Percentiles rank a stretch among this genome's conserved stretches.
Evolutionary conservation across 495 filamentous ascomycete species (phyloP).

Genomic region (Chlorociboria aeruginascens): DNA sequence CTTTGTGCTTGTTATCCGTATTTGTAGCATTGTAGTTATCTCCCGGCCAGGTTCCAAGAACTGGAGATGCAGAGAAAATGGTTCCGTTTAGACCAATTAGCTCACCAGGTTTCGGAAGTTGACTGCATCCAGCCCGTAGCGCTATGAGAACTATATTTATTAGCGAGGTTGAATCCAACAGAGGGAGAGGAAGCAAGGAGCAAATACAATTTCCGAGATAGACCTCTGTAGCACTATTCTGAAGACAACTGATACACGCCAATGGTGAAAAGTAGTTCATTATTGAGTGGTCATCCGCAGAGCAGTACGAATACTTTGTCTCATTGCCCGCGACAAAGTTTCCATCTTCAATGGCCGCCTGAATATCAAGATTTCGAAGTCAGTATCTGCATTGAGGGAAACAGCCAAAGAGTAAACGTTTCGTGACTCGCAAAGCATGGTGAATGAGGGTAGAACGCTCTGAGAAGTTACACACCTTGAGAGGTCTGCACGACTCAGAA

Average conservation of each 20-base stretch:
- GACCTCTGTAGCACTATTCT: background rate
- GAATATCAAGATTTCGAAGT: background rate
- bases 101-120: conserved; percentile 25
- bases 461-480: background rate
- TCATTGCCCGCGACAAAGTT: conserved; percentile 1
- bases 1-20: conserved; percentile 15
- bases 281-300: conserved; percentile 2
- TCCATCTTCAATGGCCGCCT: conserved; percentile 5
- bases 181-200: background rate
- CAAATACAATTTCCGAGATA: conserved; percentile 11
- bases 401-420: too few species aligned
- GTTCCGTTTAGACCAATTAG: conserved; percentile 32
- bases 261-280: background rate
- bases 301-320: conserved; percentile 9
- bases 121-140: conserved; percentile 34
- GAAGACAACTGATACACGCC: conserved; percentile 6
- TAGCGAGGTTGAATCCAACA: conserved; percentile 1
- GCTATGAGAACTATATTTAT: conserved; percentile 26
- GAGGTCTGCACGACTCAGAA: conserved; percentile 2
- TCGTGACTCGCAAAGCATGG: too few species aligned
- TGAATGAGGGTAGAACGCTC: too few species aligned
- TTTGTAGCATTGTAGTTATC: conserved; percentile 9
- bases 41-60: conserved; percentile 29
- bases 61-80: conserved; percentile 32
- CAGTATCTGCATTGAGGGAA: too few species aligned